Base-by-base conservation (phyloP, 495 filamentous ascomycete species). In the Trypethelium eluteriae region DNA sequence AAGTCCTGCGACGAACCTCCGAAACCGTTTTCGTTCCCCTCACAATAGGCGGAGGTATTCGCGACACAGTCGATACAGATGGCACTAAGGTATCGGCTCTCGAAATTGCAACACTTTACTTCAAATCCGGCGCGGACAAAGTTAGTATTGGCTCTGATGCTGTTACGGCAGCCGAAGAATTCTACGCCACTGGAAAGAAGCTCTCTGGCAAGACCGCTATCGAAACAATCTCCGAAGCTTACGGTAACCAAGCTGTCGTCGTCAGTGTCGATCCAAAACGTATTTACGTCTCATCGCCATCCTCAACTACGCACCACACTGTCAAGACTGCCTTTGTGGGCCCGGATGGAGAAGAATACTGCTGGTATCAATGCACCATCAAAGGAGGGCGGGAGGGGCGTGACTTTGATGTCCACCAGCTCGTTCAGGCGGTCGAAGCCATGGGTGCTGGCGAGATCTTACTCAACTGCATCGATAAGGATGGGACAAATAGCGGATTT, bases 291-390 rank as follows among this genome's bases (percentile, higher is more conserved):
- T 78, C 87, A 65, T 84, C 83, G 49, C 81, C 83, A 38, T 81
- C 86, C 32, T 86, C 87, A 62, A 97, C 94, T 11, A 76, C 79
- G 25, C 94, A 96, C 77, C 85, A 88, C 73, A 92, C 88, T 0
- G 81, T 97, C 65, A 80, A 82, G 73, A 96, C 94, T 3, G 74
- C 77, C 12, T 83, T 79, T 67, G 85, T 84, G 2, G 91, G 92
- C 10, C 88, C 89, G 1, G 79, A 84, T 2, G 91, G 93, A 3
- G 92, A 97, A 78, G 78, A 78, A 62, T 89, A 85, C 77, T 96
- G 91, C 79, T 98, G 94, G 94, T 98, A 98, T 70, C 93, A 96
- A 64, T 96, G 93, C 77, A 98, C 94, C 12, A 90, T 95, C 75
- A 96, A 92, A 81, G 94, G 94, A 32, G 94, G 94, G 3, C 83